Conservation (phyloP, 495 filamentous ascomycete species). For the Xylaria sp. region DNA sequence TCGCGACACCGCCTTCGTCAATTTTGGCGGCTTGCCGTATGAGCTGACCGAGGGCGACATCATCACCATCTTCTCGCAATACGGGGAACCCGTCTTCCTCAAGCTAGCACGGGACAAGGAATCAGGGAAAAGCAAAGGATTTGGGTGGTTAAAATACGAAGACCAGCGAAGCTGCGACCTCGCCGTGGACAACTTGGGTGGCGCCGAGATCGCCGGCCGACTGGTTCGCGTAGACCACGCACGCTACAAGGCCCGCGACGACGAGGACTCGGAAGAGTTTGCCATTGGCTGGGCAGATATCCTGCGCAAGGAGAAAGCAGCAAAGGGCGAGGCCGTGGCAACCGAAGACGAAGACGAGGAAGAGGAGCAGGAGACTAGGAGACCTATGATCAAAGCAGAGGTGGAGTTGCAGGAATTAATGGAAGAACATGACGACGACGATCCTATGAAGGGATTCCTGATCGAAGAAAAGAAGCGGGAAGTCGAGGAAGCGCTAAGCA, state of each 20-base stretch:
- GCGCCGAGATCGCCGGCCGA: constrained; percentile 81
- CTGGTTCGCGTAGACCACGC: constrained; percentile 90
- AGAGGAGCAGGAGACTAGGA: constrained; percentile 48
- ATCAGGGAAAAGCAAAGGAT: constrained; percentile 91
- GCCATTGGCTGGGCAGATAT: constrained; percentile 55
- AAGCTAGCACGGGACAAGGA: constrained; percentile 94
- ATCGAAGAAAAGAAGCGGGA: constrained; percentile 90
- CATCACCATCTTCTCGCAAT: constrained; percentile 96
- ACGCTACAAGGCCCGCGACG: constrained; percentile 85
- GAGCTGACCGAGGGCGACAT: constrained; percentile 96
- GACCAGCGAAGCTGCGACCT: constrained; percentile 96
- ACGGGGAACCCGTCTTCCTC: constrained; percentile 89
- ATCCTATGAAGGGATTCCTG: constrained; percentile 94
- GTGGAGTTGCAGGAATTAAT: constrained; percentile 77
- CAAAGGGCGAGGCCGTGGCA: constrained; percentile 42
- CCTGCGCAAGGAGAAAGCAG: constrained; percentile 44
- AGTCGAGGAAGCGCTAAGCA: constrained; percentile 71
- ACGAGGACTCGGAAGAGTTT: constrained; percentile 74
- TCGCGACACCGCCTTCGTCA: constrained; percentile 94
- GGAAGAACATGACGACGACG: constrained; percentile 86
- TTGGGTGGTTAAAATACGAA: constrained; percentile 96
- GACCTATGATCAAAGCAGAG: constrained; percentile 66
- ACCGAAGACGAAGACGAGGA: constrained; percentile 43
- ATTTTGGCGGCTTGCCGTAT: constrained; percentile 93
- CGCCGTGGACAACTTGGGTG: constrained; percentile 93